Evolutionary conservation across 2,329 filamentous ascomycete species (phyloP).

Genomic region (Botrytis medusae): DNA sequence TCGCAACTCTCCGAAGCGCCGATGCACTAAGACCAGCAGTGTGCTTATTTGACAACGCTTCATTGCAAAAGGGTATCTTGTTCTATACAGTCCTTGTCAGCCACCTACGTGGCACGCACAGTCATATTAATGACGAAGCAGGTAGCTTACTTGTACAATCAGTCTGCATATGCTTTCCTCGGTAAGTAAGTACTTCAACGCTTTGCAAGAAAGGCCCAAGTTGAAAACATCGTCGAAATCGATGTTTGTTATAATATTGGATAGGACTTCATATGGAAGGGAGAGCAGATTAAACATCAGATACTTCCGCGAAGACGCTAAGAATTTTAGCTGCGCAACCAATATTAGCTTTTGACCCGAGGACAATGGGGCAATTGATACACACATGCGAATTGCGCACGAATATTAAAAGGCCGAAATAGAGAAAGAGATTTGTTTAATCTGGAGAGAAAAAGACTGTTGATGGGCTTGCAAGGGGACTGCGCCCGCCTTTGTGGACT

Average conservation of each 20-base stretch:
- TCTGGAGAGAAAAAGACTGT: background rate
- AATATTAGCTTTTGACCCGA: background rate
- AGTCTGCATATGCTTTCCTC: constrained; percentile 38
- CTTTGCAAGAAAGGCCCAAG: constrained; percentile 33
- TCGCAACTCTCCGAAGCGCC: constrained; percentile 60
- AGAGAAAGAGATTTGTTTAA: background rate
- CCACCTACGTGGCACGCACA: background rate
- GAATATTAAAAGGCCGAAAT: background rate
- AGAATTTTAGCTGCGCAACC: background rate
- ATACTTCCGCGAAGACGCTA: background rate
- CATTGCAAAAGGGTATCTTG: constrained; percentile 36
- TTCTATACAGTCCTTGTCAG: constrained; percentile 26
- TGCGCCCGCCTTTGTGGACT: background rate
- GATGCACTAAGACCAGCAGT: constrained; percentile 45
- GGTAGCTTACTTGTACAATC: constrained; percentile 34
- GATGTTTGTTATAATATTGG: constrained; percentile 34
- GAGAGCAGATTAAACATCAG: constrained; percentile 34
- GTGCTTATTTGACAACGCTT: constrained; percentile 30
- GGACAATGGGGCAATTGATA: background rate
- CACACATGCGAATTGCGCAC: background rate
- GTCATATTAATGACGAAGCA: background rate
- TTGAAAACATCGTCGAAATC: constrained; percentile 39
- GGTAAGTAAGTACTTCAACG: constrained; percentile 32
- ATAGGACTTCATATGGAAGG: constrained; percentile 39
- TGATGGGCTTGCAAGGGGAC: background rate